A percentile compares a stretch with the other conserved stretches of the same genome.
These are phyloP conservation scores for Macrolepiota fuliginosa DNA, from an alignment of 768 basidiomycete genomes.

Conservation along the genomic window DNA sequence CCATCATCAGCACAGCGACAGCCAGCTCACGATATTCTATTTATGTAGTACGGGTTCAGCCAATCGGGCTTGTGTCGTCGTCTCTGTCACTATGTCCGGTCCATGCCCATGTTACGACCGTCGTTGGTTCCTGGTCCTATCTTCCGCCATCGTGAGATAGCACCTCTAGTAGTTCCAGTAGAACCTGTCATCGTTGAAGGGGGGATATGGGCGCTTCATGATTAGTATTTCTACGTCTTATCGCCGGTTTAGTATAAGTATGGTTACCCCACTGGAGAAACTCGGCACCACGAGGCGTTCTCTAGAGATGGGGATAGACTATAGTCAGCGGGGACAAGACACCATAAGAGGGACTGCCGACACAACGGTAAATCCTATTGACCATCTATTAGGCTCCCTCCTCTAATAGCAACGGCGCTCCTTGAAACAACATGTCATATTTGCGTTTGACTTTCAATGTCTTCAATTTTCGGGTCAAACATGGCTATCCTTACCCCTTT, in stretches of 20 bases:
- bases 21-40: background rate
- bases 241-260: background rate
- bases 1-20: conserved; percentile 5
- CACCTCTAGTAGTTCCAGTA: background rate
- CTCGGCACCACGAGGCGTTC: background rate
- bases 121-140: conserved; percentile 9
- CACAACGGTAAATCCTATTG: background rate
- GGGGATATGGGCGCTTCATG: background rate
- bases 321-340: background rate
- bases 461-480: background rate
- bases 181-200: background rate
- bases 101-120: background rate
- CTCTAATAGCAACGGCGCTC: background rate
- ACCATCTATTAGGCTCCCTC: background rate
- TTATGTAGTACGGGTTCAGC: background rate
- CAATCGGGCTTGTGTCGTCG: background rate
- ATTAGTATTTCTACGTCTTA: background rate
- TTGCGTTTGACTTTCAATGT: background rate
- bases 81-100: background rate
- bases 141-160: background rate
- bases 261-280: background rate
- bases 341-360: background rate
- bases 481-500: background rate
- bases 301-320: background rate
- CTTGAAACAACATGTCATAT: background rate